Evolutionary conservation across 257 asterid species (phyloP).

Genomic region (Ophiorrhiza pumila): DNA sequence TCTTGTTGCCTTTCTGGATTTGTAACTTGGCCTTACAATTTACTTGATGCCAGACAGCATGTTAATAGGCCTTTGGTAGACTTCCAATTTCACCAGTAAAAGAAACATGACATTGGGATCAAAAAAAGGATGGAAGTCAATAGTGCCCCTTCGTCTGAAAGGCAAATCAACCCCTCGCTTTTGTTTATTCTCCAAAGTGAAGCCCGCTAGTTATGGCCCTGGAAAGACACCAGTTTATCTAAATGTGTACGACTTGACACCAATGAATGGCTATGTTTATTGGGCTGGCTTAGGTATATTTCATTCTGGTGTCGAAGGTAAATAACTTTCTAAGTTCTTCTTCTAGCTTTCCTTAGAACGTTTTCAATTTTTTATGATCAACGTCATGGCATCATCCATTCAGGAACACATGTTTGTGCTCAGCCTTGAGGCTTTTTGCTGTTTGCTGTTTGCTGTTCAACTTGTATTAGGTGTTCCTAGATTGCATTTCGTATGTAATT

Average conservation of each 20-base stretch:
- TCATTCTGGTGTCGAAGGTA: constrained; percentile 97
- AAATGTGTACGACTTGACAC: constrained; percentile 89
- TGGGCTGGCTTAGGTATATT: constrained; percentile 98
- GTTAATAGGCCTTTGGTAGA: constrained; percentile 32
- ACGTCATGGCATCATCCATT: neutral
- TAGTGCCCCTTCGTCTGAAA: constrained; percentile 53
- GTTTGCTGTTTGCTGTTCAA: too few species aligned
- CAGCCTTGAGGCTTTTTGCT: neutral
- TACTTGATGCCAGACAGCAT: constrained; percentile 39
- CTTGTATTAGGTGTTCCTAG: neutral
- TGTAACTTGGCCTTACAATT: constrained; percentile 11
- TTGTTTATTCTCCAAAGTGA: constrained; percentile 80
- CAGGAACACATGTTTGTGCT: neutral
- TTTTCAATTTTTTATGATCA: neutral
- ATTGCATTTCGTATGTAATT: neutral
- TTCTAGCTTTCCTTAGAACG: neutral
- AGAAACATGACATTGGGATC: constrained; percentile 62
- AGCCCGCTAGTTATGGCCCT: constrained; percentile 51
- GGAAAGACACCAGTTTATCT: constrained; percentile 69
- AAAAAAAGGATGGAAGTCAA: constrained; percentile 77
- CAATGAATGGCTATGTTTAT: constrained; percentile 77
- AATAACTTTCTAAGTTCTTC: neutral
- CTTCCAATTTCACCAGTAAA: constrained; percentile 20
- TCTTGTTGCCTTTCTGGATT: neutral
- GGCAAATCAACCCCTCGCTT: constrained; percentile 62